A percentile compares a stretch with the other conserved stretches of the same genome.
Evolutionary conservation across 2,329 filamentous ascomycete genomes (phyloP).

Genomic region (Fusarium nematophilum): DNA sequence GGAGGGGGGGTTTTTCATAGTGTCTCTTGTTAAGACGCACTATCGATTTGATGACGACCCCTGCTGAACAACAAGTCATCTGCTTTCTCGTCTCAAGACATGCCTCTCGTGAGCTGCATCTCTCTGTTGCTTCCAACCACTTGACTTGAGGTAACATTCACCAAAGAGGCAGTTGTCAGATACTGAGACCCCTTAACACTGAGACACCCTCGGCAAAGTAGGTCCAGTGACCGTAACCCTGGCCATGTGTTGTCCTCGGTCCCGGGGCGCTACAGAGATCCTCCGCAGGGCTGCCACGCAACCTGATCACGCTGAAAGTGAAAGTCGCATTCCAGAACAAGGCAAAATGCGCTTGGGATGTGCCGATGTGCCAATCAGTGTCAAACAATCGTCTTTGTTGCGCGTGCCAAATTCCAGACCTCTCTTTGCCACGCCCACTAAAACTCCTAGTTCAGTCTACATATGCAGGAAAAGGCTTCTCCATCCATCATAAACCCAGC

Average conservation of each 20-base stretch:
- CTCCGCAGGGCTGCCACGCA: slow-evolving; percentile 15
- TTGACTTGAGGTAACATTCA: background rate
- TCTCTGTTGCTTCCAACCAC: slow-evolving; percentile 1
- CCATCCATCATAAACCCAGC: slow-evolving; percentile 46
- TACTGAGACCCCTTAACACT: slow-evolving; percentile 31
- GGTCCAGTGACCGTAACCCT: slow-evolving; percentile 16
- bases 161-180: background rate
- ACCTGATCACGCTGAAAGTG: slow-evolving; percentile 13
- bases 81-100: slow-evolving; percentile 3
- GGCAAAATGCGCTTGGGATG: slow-evolving; percentile 25
- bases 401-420: slow-evolving; percentile 24
- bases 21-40: slow-evolving; percentile 11
- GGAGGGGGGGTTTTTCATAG: slow-evolving; percentile 1
- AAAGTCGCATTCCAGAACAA: slow-evolving; percentile 40
- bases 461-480: no score
- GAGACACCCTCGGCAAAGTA: slow-evolving; percentile 17
- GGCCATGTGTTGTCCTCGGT: slow-evolving; percentile 7
- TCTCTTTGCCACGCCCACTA: slow-evolving; percentile 29
- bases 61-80: slow-evolving; percentile 23
- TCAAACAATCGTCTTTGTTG: slow-evolving; percentile 25
- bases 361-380: slow-evolving; percentile 8
- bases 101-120: background rate
- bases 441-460: slow-evolving; percentile 16
- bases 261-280: slow-evolving; percentile 11
- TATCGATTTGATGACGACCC: slow-evolving; percentile 15